phyloP scores from a whole-genome alignment of 768 basidiomycete species.

The Mycena crocata region DNA sequence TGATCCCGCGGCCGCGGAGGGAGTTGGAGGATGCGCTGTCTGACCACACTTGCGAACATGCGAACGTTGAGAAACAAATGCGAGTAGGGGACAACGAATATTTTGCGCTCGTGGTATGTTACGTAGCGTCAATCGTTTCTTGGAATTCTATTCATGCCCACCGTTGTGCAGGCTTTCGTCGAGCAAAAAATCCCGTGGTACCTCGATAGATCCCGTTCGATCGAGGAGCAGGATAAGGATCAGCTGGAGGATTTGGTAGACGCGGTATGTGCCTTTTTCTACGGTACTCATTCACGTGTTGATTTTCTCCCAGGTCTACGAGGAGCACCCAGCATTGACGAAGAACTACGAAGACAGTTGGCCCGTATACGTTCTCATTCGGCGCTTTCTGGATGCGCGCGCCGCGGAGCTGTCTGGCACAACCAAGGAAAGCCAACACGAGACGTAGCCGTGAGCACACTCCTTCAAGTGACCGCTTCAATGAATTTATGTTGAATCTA shows the following conservation, averaged over 20 bases:
- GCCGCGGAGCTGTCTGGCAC: not conserved
- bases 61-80: not conserved
- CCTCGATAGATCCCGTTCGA: not conserved
- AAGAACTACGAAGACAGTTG: not conserved
- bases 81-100: not conserved
- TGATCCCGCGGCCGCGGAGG: not conserved
- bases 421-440: too few relatives aligned
- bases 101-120: slow-evolving; percentile 11
- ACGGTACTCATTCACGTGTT: not conserved
- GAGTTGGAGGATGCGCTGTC: not conserved
- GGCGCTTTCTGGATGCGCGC: slow-evolving; percentile 2
- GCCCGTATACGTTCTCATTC: not conserved
- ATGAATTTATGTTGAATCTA: not conserved
- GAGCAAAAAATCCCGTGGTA: not conserved
- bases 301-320: not conserved
- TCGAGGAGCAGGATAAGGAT: slow-evolving; percentile 12
- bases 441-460: not conserved
- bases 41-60: not conserved
- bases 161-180: not conserved
- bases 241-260: not conserved
- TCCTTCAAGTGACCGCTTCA: too few relatives aligned
- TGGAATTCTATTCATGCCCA: not conserved
- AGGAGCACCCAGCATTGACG: not conserved
- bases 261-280: not conserved
- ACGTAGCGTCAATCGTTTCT: too few relatives aligned